Evolutionary conservation across 2,329 filamentous ascomycete genomes (phyloP), one percentile per base, ranked within the genome.

Genomic region (Penicillium oxalicum): DNA sequence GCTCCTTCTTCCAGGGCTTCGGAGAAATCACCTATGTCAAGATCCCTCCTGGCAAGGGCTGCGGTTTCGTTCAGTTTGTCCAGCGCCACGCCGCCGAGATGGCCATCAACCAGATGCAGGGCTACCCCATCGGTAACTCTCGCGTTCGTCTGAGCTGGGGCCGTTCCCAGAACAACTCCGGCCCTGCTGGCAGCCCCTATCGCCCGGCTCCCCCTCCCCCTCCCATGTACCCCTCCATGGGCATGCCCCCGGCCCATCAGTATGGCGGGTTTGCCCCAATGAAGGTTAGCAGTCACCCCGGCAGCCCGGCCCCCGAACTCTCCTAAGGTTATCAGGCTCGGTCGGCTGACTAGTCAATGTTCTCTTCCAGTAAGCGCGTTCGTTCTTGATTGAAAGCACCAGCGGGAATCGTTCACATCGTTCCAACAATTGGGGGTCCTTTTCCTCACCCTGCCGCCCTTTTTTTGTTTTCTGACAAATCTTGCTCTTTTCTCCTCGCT

Each of bases 61-160:
- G 93, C 66, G 93, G 93, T 50, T 98, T 98, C 68, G 93, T 98
- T 51, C 93, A 98, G 74, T 98, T 98, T 63, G 93, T 98, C 49
- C 93, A 98, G 76, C 90, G 93, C 59, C 93, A 98, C 66, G 93
- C 93, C 45, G 93, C 93, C 11, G 93, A 98, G 77, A 98, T 98
- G 93, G 93, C 93, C 60, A 98, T 98, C 81, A 98, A 98, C 76
- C 93, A 98, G 75, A 98, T 98, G 93, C 93, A 98, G 75, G 93
- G 93, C 53, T 98, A 98, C 70, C 93, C 93, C 25, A 98, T 98
- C 64, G 93, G 93, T 48, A 98, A 98, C 79, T 97, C 91, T 40
- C 90, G 93, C 58, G 93, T 98, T 51, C 90, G 93, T 64, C 81
- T 98, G 59, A 95, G 89, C 70, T 98, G 93, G 93, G 93, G 93